These are phyloP conservation scores for Fusarium pseudocircinatum DNA, from an alignment of 2,329 filamentous ascomycete species.

Conservation along the genomic window DNA sequence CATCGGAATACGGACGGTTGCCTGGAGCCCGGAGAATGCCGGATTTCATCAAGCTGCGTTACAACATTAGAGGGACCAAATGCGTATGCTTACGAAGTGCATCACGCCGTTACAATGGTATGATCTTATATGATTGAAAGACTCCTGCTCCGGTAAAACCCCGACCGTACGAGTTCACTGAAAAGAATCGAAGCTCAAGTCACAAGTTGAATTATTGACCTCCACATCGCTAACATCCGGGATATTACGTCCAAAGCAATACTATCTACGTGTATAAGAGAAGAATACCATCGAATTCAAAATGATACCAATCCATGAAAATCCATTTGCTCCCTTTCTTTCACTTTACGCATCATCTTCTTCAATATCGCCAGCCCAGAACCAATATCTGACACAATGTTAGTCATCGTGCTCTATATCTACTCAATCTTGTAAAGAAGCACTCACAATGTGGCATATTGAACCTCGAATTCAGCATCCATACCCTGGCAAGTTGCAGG, in stretches of 20 bases:
- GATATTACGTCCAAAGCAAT: conserved; percentile 31
- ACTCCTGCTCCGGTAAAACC: not conserved
- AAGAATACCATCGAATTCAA: not conserved
- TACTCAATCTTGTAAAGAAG: not conserved
- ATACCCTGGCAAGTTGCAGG: conserved; percentile 77
- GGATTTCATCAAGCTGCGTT: not conserved
- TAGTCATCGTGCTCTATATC: conserved; percentile 5
- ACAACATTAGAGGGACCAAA: not conserved
- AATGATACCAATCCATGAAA: not conserved
- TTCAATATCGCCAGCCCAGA: conserved; percentile 38
- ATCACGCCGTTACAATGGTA: not conserved
- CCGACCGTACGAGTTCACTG: not conserved
- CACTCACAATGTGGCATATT: conserved; percentile 87
- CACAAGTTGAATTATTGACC: conserved; percentile 28
- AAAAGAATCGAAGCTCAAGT: not conserved
- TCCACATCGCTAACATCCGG: conserved; percentile 22
- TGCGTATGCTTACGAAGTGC: not conserved
- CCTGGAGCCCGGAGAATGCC: conserved; percentile 17
- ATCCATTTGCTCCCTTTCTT: not conserved
- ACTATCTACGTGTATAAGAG: conserved; percentile 30
- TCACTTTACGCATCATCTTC: conserved; percentile 11
- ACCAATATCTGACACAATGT: conserved; percentile 41
- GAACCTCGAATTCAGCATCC: conserved; percentile 71
- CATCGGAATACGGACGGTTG: not conserved
- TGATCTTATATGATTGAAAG: not conserved